Evolutionary conservation across 345 rosid genomes (phyloP), one percentile per base, ranked within the genome.

Genomic region (Passiflora organensis): DNA sequence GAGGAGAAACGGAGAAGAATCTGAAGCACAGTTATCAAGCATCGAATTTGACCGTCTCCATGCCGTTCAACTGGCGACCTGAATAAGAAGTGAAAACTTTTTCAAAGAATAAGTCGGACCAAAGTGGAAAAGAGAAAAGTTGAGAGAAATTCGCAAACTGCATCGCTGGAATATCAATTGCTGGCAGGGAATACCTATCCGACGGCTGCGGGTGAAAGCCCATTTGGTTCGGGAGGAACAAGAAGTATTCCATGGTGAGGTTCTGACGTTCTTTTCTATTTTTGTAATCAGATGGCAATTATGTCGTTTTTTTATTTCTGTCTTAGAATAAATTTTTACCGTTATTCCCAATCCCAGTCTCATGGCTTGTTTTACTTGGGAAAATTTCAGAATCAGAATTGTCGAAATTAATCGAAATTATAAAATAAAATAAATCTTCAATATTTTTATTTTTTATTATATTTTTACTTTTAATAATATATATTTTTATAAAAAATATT

Each of bases 31-130:
- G 21, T 22, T 19, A 54, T 45, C 8, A 52, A 22, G 46, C 14
- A 39, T 8, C 19, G 13, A 1, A 21, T 25, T 38, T 4, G 41
- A 10, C 42, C 28, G 2, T 23, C 6, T 24, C 44, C 32, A 10
- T 25, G 43, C 12, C 24, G 13, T 24, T 43, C 41, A 25, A 23
- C 17, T 28, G 60, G 43, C 43, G 14, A 3, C 19, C 45, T 46
- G 43, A 57, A 44, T 19, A 13, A 4, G 42, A 56, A 56, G 25
- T 17, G 11, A 17, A 56, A 44, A 45, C 13, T 43, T 46, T 57
- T 57, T 14, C 13, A 19, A 13, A 38, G 62, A 58, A 46, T 32
- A 57, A 57, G 43, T 28, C 2, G 19, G 28, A 43, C 10, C 12
- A 54, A 14, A 9, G 0, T 25, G 28, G 25, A 43, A 43, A 13